Evolutionary conservation across 345 rosid genomes (phyloP).

Genomic region (Ceriops tagal): DNA sequence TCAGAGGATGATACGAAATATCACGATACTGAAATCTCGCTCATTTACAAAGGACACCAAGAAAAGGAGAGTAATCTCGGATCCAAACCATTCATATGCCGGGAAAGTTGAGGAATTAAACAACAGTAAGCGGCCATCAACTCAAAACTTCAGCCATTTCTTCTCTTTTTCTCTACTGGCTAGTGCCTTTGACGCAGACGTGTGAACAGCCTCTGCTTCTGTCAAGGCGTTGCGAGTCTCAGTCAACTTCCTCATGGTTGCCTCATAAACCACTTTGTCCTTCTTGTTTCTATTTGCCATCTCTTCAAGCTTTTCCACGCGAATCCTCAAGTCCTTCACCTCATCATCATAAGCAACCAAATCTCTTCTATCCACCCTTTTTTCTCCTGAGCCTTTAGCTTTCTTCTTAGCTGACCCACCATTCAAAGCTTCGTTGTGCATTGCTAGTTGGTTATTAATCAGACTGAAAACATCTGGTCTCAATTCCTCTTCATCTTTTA

Average conservation of each 20-base stretch:
- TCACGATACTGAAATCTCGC: neutral
- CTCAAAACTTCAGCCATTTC: conserved; percentile 87
- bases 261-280: conserved; percentile 72
- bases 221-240: conserved; percentile 63
- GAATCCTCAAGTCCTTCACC: conserved; percentile 56
- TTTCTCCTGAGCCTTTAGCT: conserved; percentile 44
- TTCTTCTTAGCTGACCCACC: conserved; percentile 39
- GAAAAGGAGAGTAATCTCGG: neutral
- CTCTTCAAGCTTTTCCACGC: conserved; percentile 64
- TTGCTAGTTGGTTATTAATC: conserved; percentile 63
- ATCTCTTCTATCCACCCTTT: conserved; percentile 59
- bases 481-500: conserved; percentile 50
- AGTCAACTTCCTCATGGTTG: conserved; percentile 66
- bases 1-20: neutral
- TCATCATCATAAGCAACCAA: conserved; percentile 74
- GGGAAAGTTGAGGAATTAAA: neutral
- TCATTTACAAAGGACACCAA: neutral
- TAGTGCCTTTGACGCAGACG: conserved; percentile 67
- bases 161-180: conserved; percentile 77
- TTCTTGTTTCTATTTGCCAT: conserved; percentile 73
- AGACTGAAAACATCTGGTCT: conserved; percentile 76
- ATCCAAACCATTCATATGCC: neutral
- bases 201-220: conserved; percentile 63
- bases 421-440: conserved; percentile 34
- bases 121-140: neutral